Conservation (phyloP, 2,329 filamentous ascomycete genomes). For the Penicillium psychrosexuale region DNA sequence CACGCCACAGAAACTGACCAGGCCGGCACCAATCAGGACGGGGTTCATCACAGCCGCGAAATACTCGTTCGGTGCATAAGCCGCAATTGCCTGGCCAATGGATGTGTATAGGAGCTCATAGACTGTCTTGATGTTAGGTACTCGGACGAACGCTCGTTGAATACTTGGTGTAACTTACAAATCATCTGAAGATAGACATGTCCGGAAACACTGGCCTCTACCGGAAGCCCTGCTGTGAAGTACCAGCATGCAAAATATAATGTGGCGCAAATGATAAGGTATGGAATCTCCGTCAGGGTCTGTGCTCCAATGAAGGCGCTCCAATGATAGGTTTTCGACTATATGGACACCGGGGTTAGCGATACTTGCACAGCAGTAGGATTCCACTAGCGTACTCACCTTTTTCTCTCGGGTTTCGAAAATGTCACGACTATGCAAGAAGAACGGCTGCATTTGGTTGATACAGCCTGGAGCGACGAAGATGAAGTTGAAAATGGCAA, state of each 20-base stretch:
- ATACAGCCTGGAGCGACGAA: conserved; percentile 60
- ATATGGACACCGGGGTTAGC: background rate
- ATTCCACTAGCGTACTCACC: conserved; percentile 10
- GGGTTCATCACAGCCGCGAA: conserved; percentile 60
- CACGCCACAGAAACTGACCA: conserved; percentile 42
- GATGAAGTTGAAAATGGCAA: conserved; percentile 62
- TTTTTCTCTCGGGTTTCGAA: conserved; percentile 60
- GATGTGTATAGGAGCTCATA: conserved; percentile 46
- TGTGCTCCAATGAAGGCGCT: conserved; percentile 56
- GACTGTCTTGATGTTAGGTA: conserved; percentile 25
- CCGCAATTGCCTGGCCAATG: conserved; percentile 51
- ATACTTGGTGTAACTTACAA: conserved; percentile 21
- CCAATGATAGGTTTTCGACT: conserved; percentile 60
- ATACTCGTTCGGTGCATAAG: conserved; percentile 60
- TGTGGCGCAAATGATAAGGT: conserved; percentile 46
- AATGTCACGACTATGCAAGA: conserved; percentile 56
- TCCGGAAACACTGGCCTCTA: conserved; percentile 31
- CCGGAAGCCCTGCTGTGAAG: conserved; percentile 52
- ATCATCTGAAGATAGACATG: conserved; percentile 43
- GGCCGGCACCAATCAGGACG: conserved; percentile 49
- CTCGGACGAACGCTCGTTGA: rapidly evolving
- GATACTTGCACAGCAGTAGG: background rate
- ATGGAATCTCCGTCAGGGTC: conserved; percentile 49
- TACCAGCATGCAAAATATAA: conserved; percentile 56
- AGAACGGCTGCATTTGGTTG: conserved; percentile 59